Conservation (phyloP, 371 early-diverging fungal species). For the Mucor lusitanicus region DNA sequence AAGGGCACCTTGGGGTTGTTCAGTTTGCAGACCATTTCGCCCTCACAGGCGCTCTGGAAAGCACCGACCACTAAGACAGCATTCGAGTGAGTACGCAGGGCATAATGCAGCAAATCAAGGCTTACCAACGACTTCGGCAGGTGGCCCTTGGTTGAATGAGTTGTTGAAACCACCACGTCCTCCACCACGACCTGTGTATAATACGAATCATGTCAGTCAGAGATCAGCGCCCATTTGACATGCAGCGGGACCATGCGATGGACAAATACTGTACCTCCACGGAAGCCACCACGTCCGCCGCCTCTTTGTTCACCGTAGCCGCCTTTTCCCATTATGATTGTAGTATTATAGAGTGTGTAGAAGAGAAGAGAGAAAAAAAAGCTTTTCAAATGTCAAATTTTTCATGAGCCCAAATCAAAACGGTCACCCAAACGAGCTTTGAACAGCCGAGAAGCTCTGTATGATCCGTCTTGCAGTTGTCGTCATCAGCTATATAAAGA, state of each 20-base stretch:
- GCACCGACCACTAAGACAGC: slow-evolving; percentile 80
- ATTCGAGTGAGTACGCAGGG: neutral
- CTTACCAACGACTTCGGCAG: slow-evolving; percentile 76
- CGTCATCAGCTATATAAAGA: neutral
- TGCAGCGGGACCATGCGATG: neutral
- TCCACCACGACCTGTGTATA: slow-evolving; percentile 59
- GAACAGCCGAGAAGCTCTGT: neutral
- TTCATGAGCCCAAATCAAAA: neutral
- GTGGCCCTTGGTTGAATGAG: slow-evolving; percentile 70
- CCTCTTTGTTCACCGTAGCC: slow-evolving; percentile 49
- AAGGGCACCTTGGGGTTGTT: slow-evolving; percentile 95
- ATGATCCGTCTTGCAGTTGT: neutral
- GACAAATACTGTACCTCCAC: slow-evolving; percentile 41
- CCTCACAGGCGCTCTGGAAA: slow-evolving; percentile 95
- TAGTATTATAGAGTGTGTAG: neutral
- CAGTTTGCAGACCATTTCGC: slow-evolving; percentile 96
- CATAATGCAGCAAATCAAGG: neutral
- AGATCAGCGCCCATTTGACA: neutral
- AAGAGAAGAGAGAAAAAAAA: neutral
- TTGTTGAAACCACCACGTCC: slow-evolving; percentile 73
- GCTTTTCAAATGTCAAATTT: neutral
- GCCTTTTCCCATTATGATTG: slow-evolving; percentile 45
- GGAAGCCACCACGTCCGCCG: slow-evolving; percentile 45
- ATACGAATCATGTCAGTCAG: neutral
- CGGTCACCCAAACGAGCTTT: neutral